These are phyloP conservation scores for Nicotiana obtusifolia DNA, from an alignment of 257 asterid species.

Conservation along the genomic window DNA sequence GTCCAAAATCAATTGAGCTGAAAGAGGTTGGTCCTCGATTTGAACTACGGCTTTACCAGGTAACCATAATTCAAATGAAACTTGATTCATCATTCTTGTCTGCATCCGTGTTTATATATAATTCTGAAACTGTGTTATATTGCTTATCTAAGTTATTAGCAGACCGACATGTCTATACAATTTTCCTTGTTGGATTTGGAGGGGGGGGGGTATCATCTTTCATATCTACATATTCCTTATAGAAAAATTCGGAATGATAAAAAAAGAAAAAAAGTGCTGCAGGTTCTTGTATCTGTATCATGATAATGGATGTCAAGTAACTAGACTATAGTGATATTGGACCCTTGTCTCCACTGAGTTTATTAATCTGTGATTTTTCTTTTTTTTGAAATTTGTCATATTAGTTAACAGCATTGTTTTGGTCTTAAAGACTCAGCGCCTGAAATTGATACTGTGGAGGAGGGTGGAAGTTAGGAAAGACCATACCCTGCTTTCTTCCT, in stretches of 20 bases:
- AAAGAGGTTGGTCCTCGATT: conserved; percentile 96
- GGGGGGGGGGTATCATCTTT: too few species aligned
- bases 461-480: too few species aligned
- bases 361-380: background rate
- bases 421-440: background rate
- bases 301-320: background rate
- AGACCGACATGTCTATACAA: background rate
- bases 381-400: background rate
- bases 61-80: conserved; percentile 12
- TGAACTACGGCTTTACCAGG: conserved; percentile 86
- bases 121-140: background rate
- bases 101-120: background rate
- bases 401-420: background rate
- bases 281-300: background rate
- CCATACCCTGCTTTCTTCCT: too few species aligned
- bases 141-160: background rate
- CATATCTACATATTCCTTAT: background rate
- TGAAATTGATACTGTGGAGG: background rate
- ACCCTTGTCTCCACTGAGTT: background rate
- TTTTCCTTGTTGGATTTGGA: too few species aligned
- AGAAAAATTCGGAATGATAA: background rate
- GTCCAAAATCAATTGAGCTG: conserved; percentile 83
- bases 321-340: background rate
- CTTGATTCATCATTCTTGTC: background rate
- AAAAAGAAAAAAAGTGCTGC: background rate